A percentile compares a stretch with the other conserved stretches of the same genome.
Conservation (phyloP, 495 filamentous ascomycete species). For the Talaromyces ruber region DNA sequence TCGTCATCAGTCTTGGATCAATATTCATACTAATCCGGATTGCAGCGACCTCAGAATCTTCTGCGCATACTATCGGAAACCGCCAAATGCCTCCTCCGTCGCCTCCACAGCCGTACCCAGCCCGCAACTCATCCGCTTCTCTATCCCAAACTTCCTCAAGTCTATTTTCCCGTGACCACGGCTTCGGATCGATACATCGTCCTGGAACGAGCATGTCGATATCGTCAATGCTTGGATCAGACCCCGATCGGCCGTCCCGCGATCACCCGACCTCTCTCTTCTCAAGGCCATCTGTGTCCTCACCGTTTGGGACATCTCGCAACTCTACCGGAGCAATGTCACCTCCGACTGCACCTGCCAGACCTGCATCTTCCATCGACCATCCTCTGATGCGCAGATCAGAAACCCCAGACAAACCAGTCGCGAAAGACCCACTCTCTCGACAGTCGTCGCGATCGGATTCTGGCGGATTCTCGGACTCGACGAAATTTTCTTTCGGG, state of each 20-base stretch:
- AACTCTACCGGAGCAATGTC: conserved; percentile 32
- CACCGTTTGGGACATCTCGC: conserved; percentile 16
- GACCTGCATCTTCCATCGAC: conserved; percentile 39
- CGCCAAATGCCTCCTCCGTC: conserved; percentile 55
- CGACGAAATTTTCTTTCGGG: conserved; percentile 25
- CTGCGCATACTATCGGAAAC: conserved; percentile 37
- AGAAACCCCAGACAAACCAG: conserved; percentile 62
- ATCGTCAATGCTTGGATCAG: conserved; percentile 72
- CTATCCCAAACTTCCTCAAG: conserved; percentile 28
- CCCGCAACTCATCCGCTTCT: conserved; percentile 32
- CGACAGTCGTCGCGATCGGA: conserved; percentile 32
- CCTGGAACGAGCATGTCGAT: conserved; percentile 89
- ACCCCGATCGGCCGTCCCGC: conserved; percentile 52
- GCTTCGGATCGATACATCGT: conserved; percentile 39
- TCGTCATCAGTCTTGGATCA: neutral
- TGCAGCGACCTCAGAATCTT: conserved; percentile 6
- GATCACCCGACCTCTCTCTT: conserved; percentile 47
- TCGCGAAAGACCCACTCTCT: conserved; percentile 21
- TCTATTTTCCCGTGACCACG: conserved; percentile 45
- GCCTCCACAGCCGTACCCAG: conserved; percentile 44
- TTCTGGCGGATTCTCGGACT: conserved; percentile 33
- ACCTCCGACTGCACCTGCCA: conserved; percentile 34
- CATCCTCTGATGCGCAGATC: conserved; percentile 58
- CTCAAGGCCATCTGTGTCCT: conserved; percentile 39
- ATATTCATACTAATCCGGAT: neutral